Percentiles rank a stretch among this genome's conserved stretches.
phyloP scores from a whole-genome alignment of 441 rosid genomes.

The Erodium moschatum region DNA sequence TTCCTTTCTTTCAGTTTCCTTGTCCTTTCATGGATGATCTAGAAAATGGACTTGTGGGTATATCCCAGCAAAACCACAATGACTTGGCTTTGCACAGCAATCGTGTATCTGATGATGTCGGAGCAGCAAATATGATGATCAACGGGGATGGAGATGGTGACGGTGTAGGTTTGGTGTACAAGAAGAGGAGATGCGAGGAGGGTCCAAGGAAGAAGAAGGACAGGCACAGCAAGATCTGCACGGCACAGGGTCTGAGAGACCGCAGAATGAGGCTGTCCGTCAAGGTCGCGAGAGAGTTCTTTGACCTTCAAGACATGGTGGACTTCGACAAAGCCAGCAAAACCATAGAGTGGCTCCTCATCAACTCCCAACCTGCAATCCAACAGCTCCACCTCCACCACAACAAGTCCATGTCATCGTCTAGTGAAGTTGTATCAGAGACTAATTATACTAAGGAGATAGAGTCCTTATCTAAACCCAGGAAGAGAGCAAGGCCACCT shows the following conservation, averaged over 20 bases:
- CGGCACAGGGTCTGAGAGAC: conserved; percentile 50
- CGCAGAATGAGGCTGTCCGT: conserved; percentile 50
- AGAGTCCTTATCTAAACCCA: no score
- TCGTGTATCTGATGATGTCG: no score
- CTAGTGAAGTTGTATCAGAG: no score
- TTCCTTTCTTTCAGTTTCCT: conserved; percentile 26
- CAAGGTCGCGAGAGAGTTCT: conserved; percentile 46
- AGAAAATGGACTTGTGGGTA: conserved; percentile 29
- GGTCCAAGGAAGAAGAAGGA: conserved; percentile 34
- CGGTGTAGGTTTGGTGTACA: not conserved
- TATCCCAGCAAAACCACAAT: conserved; percentile 19
- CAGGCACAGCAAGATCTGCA: conserved; percentile 54
- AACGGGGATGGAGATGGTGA: not conserved
- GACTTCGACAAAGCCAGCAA: conserved; percentile 56
- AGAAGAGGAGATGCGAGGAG: no score
- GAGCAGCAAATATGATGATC: no score
- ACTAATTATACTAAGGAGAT: no score
- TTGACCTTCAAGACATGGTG: conserved; percentile 51
- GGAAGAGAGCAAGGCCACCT: not conserved
- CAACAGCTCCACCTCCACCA: conserved; percentile 26
- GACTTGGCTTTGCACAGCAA: no score
- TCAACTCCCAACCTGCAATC: conserved; percentile 41
- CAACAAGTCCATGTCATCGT: no score
- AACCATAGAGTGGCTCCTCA: conserved; percentile 52
- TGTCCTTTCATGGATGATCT: conserved; percentile 23